Evolutionary conservation across 1,139 yeast genomes (phyloP).

Genomic region (Lodderomyces metapsilosis): DNA sequence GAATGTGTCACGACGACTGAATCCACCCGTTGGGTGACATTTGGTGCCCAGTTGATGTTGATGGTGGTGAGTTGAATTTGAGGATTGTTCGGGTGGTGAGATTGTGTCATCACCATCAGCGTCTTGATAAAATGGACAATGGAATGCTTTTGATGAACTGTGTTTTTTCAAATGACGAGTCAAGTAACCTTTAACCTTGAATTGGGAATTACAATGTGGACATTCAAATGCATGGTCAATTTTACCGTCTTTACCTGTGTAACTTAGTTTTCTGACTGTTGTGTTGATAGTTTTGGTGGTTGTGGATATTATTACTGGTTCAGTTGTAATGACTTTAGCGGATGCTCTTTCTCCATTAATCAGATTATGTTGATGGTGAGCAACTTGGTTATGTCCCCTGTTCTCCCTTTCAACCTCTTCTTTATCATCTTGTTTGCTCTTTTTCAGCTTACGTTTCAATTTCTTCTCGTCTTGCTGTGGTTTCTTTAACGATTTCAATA

Average conservation of each 20-base stretch:
- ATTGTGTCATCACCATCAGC: constrained; percentile 20
- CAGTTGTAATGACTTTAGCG: too few relatives aligned
- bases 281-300: constrained; percentile 16
- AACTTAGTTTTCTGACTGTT: constrained; percentile 14
- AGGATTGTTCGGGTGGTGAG: neutral
- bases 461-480: constrained; percentile 1
- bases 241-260: constrained; percentile 12
- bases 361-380: too few relatives aligned
- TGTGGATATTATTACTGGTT: constrained; percentile 6
- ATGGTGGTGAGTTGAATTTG: neutral
- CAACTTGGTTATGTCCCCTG: too few relatives aligned
- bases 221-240: constrained; percentile 25
- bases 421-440: constrained; percentile 3
- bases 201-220: constrained; percentile 43
- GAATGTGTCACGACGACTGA: constrained; percentile 57
- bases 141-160: constrained; percentile 47
- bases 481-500: neutral
- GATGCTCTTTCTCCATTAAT: too few relatives aligned
- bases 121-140: constrained; percentile 53
- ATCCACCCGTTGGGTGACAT: constrained; percentile 62
- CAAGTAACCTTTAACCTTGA: constrained; percentile 56
- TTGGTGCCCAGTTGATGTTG: constrained; percentile 31
- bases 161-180: constrained; percentile 59
- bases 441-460: constrained; percentile 5
- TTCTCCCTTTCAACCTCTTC: constrained; percentile 4